phyloP scores from a whole-genome alignment of 345 rosid genomes.

The Pseudoturritis turrita region DNA sequence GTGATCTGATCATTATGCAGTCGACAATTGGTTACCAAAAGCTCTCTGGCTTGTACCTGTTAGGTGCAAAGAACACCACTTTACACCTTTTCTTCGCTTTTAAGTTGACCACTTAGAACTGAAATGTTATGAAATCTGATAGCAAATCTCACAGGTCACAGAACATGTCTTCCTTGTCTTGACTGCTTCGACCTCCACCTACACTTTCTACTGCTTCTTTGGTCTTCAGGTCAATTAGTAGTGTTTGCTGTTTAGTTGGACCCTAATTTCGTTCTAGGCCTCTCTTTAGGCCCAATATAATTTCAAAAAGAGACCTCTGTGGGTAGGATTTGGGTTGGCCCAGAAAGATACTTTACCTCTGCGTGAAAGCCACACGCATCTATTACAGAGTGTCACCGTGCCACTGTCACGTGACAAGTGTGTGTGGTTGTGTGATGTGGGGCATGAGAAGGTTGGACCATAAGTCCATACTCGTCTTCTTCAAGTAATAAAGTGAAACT shows the following conservation, averaged over 20 bases:
- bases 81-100: neutral
- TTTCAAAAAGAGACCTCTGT: neutral
- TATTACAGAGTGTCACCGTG: neutral
- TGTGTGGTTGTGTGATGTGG: constrained; percentile 1
- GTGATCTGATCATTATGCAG: neutral
- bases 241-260: neutral
- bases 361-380: neutral
- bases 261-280: neutral
- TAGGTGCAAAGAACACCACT: neutral
- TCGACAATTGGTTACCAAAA: neutral
- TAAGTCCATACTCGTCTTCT: neutral
- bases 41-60: neutral
- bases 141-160: neutral
- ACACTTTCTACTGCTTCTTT: neutral
- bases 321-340: neutral
- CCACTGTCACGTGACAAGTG: constrained; percentile 9
- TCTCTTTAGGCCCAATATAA: neutral
- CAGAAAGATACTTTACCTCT: constrained; percentile 1
- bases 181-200: neutral
- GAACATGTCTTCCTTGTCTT: neutral
- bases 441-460: constrained; percentile 11
- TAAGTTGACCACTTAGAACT: neutral
- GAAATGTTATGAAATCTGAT: neutral
- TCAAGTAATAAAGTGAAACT: neutral
- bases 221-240: no score